Evolutionary conservation across 768 basidiomycete genomes (phyloP), one percentile per base, ranked within the genome.

Genomic region (Pulveroboletus sp.): DNA sequence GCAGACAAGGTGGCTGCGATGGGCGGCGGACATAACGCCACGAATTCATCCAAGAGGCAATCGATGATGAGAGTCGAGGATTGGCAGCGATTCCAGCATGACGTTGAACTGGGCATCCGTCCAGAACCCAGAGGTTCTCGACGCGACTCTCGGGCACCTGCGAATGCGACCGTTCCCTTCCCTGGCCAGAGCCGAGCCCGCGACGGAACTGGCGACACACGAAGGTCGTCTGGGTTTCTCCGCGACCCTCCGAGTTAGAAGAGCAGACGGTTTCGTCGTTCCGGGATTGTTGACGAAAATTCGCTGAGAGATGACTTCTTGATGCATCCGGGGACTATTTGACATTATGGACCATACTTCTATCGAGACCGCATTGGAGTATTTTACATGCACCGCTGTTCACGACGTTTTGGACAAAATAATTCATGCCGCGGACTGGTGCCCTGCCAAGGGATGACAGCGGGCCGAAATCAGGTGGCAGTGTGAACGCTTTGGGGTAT

Each of bases 11-110:
- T 89, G 13, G 80, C 76, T 37, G 60, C 65, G 23, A 61, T 73
- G 43, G 56, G 62, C 5, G 68, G 69, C 20, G 70, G 68, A 14
- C 40, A 47, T 3, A 56, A 59, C 29, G 50, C 35, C 12, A n/a
- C 65, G 13, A 62, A 71, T 24, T 72, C 79, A 30, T 81, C 84
- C 37, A 81, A 79, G 58, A 80, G 86, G 40, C 65, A 84, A 65
- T 89, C 87, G 35, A 81, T 77, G 63, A 67, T 90, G 73, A 89
- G 89, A 63, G 89, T 91, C 34, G 86, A 89, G 65, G 89, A 89
- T 63, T 91, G 89, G 89, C 83, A 88, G 67, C 78, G 79, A 55
- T 77, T 82, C 58, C 89, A 90, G 63, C 73, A 80, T 45, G 77
- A 80, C 38, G 63, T 65, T 6, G 69, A 68, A 42, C 32, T 68